phyloP scores from a whole-genome alignment of 257 asterid species.

The Plantago elongata region DNA sequence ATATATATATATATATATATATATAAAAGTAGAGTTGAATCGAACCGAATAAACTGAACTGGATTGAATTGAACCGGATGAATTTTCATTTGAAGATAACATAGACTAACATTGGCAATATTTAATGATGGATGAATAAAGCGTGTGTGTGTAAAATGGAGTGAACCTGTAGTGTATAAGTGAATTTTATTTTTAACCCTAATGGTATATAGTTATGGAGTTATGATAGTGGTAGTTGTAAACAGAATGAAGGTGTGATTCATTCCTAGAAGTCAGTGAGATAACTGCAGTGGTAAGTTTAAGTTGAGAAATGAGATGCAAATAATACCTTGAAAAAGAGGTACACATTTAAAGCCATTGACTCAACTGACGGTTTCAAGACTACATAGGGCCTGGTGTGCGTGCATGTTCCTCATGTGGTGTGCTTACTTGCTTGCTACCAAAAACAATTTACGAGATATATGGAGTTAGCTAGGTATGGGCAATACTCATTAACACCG shows the following conservation, averaged over 20 bases:
- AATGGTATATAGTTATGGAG: not conserved
- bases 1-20: too few species aligned
- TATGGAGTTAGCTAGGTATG: constrained; percentile 27
- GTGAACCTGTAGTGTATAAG: not conserved
- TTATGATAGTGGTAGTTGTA: too few species aligned
- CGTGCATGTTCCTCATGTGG: not conserved
- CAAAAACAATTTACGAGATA: constrained; percentile 17
- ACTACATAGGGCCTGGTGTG: not conserved
- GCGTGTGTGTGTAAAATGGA: not conserved
- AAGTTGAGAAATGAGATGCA: constrained; percentile 8
- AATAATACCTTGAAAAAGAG: constrained; percentile 11
- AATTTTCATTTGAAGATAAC: too few species aligned
- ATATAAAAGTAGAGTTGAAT: too few species aligned
- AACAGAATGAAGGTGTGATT: too few species aligned
- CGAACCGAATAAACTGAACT: too few species aligned
- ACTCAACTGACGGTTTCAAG: constrained; percentile 18
- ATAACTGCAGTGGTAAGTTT: not conserved
- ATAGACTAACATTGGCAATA: too few species aligned
- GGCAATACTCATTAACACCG: constrained; percentile 13
- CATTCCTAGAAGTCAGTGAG: constrained; percentile 20
- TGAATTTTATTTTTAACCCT: not conserved
- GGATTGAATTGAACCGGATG: too few species aligned
- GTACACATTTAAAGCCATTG: constrained; percentile 26
- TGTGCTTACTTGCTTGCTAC: not conserved
- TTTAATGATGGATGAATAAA: too few species aligned